Base-by-base conservation (phyloP, 2,329 filamentous ascomycete genomes). In the Pseudonectria foliicola region DNA sequence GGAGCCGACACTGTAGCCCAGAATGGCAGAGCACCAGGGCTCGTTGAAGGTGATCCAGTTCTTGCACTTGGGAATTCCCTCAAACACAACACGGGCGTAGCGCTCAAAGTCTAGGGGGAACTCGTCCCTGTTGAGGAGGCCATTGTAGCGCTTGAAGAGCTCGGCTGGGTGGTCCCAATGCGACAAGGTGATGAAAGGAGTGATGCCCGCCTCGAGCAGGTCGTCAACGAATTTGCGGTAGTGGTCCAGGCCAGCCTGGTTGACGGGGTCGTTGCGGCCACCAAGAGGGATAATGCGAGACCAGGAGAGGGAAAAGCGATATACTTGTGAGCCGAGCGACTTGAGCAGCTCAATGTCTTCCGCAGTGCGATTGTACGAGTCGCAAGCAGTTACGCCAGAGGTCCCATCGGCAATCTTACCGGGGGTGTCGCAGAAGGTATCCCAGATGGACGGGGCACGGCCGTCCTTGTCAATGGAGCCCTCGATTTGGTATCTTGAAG, bases 41-140 rank as follows among this genome's bases (percentile, higher is more conserved):
- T 94, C 86, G 59, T 92, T 92, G 66, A 90, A 87, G 16, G 85
- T 92, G 59, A 89, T 85, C 87, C 87, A 94, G 63, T 85, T 73
- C 67, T 87, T 86, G 53, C 88, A 85, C 60, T 80, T 82, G 35
- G 79, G 74, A 31, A 93, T 70, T 1, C 79, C 75, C 55, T 81
- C 71, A 66, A 88, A 93, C 51, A 86, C 69, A 30, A 86, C 68
- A 42, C 81, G 78, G 8, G 86, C 82, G 55, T 89, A 94, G 62
- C 82, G 67, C 49, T 82, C 80, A 56, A 79, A 94, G 63, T 94
- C 87, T 39, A 80, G 73, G 3, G 84, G 78, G 60, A 92, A 93
- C 64, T 94, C 86, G 28, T 79, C 70, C 56, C 84, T 81, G 70
- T 88, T 86, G 48, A 92, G 64, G 36, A 88, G 71, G 13, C 87